Evolutionary conservation across 2,329 filamentous ascomycete genomes (phyloP).

Genomic region (Fusarium sp.): DNA sequence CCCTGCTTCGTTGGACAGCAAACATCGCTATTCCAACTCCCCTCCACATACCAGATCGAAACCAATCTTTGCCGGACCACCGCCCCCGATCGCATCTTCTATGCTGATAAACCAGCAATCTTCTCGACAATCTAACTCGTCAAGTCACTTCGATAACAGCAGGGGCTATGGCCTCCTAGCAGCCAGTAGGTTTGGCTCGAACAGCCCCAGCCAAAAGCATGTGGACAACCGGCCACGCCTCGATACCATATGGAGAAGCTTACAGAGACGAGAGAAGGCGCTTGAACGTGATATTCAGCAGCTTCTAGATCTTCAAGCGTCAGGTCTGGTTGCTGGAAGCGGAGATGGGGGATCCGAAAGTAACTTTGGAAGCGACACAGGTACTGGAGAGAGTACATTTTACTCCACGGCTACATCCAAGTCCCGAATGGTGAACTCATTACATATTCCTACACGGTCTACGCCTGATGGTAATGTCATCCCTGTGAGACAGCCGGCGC

Average conservation of each 20-base stretch:
- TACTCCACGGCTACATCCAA: conserved; percentile 54
- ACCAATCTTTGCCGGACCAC: conserved; percentile 60
- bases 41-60: conserved; percentile 48
- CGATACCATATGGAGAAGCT: conserved; percentile 60
- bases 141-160: conserved; percentile 24
- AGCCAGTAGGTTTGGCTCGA: conserved; percentile 27
- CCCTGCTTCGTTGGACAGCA: conserved; percentile 35
- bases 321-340: conserved; percentile 55
- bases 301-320: conserved; percentile 62
- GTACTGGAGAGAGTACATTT: conserved; percentile 56
- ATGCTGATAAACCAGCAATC: conserved; percentile 44
- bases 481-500: conserved; percentile 69
- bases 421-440: conserved; percentile 54
- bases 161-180: conserved; percentile 31
- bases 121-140: conserved; percentile 9
- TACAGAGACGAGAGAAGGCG: conserved; percentile 59
- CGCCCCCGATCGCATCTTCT: conserved; percentile 62
- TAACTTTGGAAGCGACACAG: conserved; percentile 51
- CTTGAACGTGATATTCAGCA: conserved; percentile 61
- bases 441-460: conserved; percentile 56
- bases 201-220: conserved; percentile 49
- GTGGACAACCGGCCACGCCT: conserved; percentile 47
- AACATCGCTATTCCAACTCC: conserved; percentile 47
- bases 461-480: conserved; percentile 62
- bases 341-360: conserved; percentile 39